A percentile compares a stretch with the other conserved stretches of the same genome.
Conservation (phyloP, 2,329 filamentous ascomycete species). For the Rhynchosporium secalis region DNA sequence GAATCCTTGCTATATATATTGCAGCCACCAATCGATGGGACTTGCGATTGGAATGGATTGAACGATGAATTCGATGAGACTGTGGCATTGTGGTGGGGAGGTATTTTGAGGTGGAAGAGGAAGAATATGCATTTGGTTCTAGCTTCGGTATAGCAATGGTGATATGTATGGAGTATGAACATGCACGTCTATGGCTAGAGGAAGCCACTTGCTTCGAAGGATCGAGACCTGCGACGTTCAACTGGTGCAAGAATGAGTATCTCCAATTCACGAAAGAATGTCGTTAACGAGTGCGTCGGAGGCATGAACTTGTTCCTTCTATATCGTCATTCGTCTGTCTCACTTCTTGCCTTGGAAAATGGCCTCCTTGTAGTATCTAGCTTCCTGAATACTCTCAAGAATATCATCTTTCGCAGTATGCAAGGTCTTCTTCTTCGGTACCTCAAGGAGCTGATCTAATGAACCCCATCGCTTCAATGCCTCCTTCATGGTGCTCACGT, state of each 20-base stretch:
- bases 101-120: no score
- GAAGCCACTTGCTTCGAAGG: neutral
- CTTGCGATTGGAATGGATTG: neutral
- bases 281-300: neutral
- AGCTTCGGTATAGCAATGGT: no score
- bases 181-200: neutral
- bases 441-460: constrained; percentile 56
- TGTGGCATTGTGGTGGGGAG: neutral
- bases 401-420: constrained; percentile 91
- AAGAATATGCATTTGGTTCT: no score
- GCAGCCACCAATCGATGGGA: constrained; percentile 5
- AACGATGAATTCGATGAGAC: constrained; percentile 4
- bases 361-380: constrained; percentile 73
- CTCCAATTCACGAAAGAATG: neutral
- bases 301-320: neutral
- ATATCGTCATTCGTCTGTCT: neutral
- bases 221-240: neutral
- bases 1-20: neutral
- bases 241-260: neutral
- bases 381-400: constrained; percentile 91
- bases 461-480: constrained; percentile 79
- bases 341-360: constrained; percentile 54
- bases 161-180: neutral
- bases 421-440: constrained; percentile 70
- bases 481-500: constrained; percentile 92